These are phyloP conservation scores for Takashimella tepidaria DNA, from an alignment of 1,284 basidiomycete species.

Conservation along the genomic window DNA sequence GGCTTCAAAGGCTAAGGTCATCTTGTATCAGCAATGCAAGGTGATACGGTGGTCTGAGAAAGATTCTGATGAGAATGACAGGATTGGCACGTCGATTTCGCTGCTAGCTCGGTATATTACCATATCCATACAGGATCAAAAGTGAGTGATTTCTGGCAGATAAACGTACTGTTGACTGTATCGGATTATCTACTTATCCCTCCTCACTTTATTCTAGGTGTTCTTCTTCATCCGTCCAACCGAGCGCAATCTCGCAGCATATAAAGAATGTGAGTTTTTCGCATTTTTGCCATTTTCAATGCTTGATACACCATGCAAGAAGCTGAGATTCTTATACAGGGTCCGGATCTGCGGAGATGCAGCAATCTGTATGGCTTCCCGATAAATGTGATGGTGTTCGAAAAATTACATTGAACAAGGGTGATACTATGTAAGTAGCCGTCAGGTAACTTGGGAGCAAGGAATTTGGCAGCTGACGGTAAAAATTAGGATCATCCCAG, in stretches of 20 bases:
- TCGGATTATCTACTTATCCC: too few relatives aligned
- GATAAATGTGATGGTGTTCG: constrained; percentile 73
- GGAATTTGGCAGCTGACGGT: neutral
- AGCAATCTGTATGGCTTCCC: constrained; percentile 84
- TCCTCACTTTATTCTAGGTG: constrained; percentile 53
- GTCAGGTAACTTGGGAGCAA: neutral
- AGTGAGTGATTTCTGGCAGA: constrained; percentile 48
- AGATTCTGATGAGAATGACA: constrained; percentile 34
- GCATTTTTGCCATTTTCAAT: too few relatives aligned
- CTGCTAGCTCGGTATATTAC: constrained; percentile 91
- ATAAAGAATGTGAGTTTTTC: constrained; percentile 42
- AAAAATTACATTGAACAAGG: constrained; percentile 72
- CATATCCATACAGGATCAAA: constrained; percentile 78
- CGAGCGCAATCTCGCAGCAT: constrained; percentile 73
- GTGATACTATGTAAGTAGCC: constrained; percentile 72
- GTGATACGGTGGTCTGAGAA: neutral
- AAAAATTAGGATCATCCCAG: constrained; percentile 70
- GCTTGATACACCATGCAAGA: too few relatives aligned
- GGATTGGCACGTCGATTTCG: constrained; percentile 98
- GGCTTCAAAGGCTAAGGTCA: too few relatives aligned
- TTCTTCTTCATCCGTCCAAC: constrained; percentile 96
- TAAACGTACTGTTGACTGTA: neutral
- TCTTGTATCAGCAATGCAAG: too few relatives aligned
- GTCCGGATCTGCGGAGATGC: constrained; percentile 75
- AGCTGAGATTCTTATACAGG: constrained; percentile 20